These are phyloP conservation scores for Scheffersomyces amazonensis DNA, from an alignment of 805 yeast species.

Conservation along the genomic window DNA sequence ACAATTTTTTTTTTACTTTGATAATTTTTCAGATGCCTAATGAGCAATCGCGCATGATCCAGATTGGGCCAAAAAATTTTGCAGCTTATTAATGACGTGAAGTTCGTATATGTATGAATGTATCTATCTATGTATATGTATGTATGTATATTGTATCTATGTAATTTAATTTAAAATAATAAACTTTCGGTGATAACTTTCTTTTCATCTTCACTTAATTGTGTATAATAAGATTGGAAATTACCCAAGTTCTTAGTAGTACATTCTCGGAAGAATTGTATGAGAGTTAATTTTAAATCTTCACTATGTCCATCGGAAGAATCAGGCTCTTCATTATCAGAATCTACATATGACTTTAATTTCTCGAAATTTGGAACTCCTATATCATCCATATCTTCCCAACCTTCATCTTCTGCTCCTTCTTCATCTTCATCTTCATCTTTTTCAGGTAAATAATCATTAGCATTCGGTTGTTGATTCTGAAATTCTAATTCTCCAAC, in stretches of 20 bases:
- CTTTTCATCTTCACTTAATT: slow-evolving; percentile 52
- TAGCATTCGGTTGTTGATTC: slow-evolving; percentile 45
- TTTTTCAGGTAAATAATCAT: slow-evolving; percentile 28
- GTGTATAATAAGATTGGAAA: slow-evolving; percentile 52
- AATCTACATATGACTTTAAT: slow-evolving; percentile 53
- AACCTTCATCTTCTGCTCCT: slow-evolving; percentile 47
- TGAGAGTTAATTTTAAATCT: slow-evolving; percentile 38
- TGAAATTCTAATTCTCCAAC: slow-evolving; percentile 69
- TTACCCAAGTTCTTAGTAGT: slow-evolving; percentile 45
- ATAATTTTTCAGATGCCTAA: too few species aligned
- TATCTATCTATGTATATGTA: too few species aligned
- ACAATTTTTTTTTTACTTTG: too few species aligned
- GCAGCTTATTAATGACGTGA: neutral
- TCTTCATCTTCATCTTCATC: slow-evolving; percentile 35
- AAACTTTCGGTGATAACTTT: slow-evolving; percentile 49
- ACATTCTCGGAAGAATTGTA: slow-evolving; percentile 56
- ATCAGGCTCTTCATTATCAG: slow-evolving; percentile 39
- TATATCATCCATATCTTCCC: slow-evolving; percentile 76
- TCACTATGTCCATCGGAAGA: slow-evolving; percentile 25
- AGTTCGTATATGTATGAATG: neutral
- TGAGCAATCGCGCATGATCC: too few species aligned
- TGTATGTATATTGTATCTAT: neutral
- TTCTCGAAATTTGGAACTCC: slow-evolving; percentile 64
- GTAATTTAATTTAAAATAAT: slow-evolving; percentile 20
- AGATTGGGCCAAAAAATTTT: too few species aligned